Percentiles rank a stretch among this genome's conserved stretches.
Evolutionary conservation across 768 basidiomycete species (phyloP).

Genomic region (Leccinum sublutescens): DNA sequence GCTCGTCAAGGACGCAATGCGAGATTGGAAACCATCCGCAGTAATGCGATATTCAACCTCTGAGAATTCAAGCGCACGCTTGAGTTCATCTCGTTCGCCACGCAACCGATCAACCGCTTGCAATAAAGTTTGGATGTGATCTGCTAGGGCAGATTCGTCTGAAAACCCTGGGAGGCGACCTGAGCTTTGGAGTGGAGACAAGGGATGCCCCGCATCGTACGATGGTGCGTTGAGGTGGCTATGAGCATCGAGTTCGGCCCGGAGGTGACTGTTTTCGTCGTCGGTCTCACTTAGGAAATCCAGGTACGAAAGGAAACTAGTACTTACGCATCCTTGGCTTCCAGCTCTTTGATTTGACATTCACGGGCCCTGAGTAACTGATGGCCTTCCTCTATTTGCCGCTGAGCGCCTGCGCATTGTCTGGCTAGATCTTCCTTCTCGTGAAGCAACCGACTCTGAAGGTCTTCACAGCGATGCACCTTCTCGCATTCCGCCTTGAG

Average conservation of each 20-base stretch:
- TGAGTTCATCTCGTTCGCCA: constrained; percentile 59
- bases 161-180: constrained; percentile 5
- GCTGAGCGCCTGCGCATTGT: constrained; percentile 39
- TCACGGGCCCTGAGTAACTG: constrained; percentile 21
- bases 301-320: background rate
- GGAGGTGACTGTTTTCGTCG: constrained; percentile 18
- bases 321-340: constrained; percentile 28
- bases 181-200: background rate
- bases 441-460: constrained; percentile 43
- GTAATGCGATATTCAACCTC: constrained; percentile 65
- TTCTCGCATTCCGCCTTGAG: constrained; percentile 45
- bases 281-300: background rate
- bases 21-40: constrained; percentile 55
- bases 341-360: constrained; percentile 25
- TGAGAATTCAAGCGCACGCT: constrained; percentile 64
- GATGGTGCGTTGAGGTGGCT: background rate
- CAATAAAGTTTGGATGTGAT: constrained; percentile 55
- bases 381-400: constrained; percentile 30
- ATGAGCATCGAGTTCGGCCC: constrained; percentile 16
- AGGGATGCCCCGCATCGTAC: background rate
- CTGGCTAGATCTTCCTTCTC: constrained; percentile 54
- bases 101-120: constrained; percentile 66
- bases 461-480: constrained; percentile 40
- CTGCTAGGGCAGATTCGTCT: constrained; percentile 30
- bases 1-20: constrained; percentile 37